These are phyloP conservation scores for Boletus pseudo-olivaceus DNA, from an alignment of 768 basidiomycete species.

Conservation along the genomic window DNA sequence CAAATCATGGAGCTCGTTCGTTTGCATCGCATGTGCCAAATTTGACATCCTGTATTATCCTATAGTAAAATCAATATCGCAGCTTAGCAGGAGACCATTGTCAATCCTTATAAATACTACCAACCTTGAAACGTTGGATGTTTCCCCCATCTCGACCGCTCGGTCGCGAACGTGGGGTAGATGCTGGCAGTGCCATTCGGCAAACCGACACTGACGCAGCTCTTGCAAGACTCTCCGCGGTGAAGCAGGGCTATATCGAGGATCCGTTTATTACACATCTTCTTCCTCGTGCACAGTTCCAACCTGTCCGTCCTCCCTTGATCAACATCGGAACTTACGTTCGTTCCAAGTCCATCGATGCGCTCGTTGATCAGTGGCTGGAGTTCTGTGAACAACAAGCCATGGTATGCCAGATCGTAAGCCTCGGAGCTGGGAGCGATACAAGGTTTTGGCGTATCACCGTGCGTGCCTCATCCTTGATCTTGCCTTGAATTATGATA, in stretches of 20 bases:
- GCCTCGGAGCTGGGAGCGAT: constrained; percentile 93
- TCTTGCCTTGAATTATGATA: constrained; percentile 6
- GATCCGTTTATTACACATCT: constrained; percentile 73
- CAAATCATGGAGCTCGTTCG: not conserved
- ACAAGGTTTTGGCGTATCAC: constrained; percentile 90
- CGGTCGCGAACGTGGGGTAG: constrained; percentile 26
- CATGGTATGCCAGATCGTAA: constrained; percentile 80
- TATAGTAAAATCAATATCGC: not conserved
- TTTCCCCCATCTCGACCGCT: constrained; percentile 12
- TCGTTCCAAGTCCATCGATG: constrained; percentile 76
- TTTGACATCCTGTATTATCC: not conserved
- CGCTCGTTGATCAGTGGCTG: constrained; percentile 67
- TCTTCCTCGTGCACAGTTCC: constrained; percentile 63
- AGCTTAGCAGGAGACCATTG: not conserved
- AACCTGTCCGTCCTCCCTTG: constrained; percentile 67
- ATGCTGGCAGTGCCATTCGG: constrained; percentile 62
- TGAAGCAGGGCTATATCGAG: constrained; percentile 69
- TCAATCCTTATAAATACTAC: too few species aligned
- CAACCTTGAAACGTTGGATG: not conserved
- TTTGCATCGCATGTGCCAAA: too few species aligned
- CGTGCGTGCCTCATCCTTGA: constrained; percentile 44
- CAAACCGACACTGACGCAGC: constrained; percentile 83
- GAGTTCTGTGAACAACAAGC: constrained; percentile 39
- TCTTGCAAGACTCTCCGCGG: constrained; percentile 82
- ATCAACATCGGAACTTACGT: constrained; percentile 96